phyloP scores from a whole-genome alignment of 495 filamentous ascomycete genomes.

The Aspergillus heteromorphus region DNA sequence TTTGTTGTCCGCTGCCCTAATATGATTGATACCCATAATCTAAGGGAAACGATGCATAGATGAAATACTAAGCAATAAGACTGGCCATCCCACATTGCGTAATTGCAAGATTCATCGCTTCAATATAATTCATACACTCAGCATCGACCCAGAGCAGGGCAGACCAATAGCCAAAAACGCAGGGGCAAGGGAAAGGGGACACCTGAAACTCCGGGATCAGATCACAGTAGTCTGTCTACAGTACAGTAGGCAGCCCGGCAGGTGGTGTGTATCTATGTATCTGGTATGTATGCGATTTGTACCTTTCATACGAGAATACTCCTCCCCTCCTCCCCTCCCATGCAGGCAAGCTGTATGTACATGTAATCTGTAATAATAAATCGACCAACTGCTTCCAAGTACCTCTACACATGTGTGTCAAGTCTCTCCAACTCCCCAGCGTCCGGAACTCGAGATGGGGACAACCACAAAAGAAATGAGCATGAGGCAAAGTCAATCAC shows the following conservation, averaged over 20 bases:
- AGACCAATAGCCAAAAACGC: conserved; percentile 22
- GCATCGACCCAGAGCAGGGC: conserved; percentile 14
- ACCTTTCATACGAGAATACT: background rate
- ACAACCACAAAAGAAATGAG: conserved; percentile 11
- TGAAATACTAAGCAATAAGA: background rate
- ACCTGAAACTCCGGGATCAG: conserved; percentile 27
- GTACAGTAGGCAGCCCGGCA: too few species aligned
- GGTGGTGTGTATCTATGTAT: background rate
- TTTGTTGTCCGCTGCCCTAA: conserved; percentile 2
- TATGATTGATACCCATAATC: background rate
- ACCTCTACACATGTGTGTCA: too few species aligned
- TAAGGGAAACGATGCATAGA: background rate
- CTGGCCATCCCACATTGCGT: background rate
- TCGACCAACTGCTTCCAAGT: background rate
- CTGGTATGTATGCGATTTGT: background rate
- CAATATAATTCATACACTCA: background rate
- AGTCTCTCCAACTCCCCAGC: background rate
- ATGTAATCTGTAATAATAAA: conserved; percentile 13
- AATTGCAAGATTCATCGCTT: background rate
- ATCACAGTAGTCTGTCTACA: conserved; percentile 7
- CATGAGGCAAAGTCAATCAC: conserved; percentile 1
- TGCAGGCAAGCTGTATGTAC: conserved; percentile 13
- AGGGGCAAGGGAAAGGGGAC: conserved; percentile 13
- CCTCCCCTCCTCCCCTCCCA: background rate
- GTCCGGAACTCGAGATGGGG: background rate